These are phyloP conservation scores for Anastatica hierochuntica DNA, from an alignment of 345 rosid genomes.

Conservation along the genomic window DNA sequence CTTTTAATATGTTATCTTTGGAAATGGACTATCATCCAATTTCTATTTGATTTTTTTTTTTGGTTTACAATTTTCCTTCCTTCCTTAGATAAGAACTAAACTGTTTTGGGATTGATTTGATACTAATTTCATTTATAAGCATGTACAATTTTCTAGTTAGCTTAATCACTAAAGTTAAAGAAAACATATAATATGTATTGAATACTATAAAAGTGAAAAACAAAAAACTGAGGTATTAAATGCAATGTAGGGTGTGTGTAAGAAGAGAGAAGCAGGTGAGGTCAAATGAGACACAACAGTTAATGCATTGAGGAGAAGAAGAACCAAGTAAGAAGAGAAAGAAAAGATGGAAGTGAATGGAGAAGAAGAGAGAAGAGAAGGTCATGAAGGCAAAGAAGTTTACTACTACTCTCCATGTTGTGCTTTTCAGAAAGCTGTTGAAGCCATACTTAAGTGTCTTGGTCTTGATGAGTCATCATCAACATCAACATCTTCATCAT, in stretches of 20 bases:
- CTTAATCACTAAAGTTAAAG: too few species aligned
- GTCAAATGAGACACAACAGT: constrained; percentile 19
- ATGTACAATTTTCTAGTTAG: too few species aligned
- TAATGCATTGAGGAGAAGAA: constrained; percentile 22
- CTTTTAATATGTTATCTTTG: too few species aligned
- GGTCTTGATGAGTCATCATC: constrained; percentile 18
- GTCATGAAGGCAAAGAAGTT: constrained; percentile 14
- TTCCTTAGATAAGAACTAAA: too few species aligned
- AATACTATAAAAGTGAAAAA: too few species aligned
- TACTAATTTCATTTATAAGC: too few species aligned
- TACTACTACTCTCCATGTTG: constrained; percentile 18
- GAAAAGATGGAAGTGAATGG: constrained; percentile 22
- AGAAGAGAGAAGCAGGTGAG: constrained; percentile 21
- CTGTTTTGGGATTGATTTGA: too few species aligned
- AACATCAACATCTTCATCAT: too few species aligned
- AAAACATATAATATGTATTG: too few species aligned
- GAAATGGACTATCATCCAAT: too few species aligned
- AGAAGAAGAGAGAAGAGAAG: constrained; percentile 18
- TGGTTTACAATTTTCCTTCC: too few species aligned
- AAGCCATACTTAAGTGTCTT: constrained; percentile 22
- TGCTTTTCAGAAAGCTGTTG: constrained; percentile 12
- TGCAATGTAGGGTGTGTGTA: constrained; percentile 24
- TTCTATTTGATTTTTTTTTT: too few species aligned
- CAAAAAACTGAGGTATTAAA: constrained; percentile 18
- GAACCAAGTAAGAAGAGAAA: not conserved